Conservation (phyloP, 495 filamentous ascomycete species). For the Bacidia rubella region DNA sequence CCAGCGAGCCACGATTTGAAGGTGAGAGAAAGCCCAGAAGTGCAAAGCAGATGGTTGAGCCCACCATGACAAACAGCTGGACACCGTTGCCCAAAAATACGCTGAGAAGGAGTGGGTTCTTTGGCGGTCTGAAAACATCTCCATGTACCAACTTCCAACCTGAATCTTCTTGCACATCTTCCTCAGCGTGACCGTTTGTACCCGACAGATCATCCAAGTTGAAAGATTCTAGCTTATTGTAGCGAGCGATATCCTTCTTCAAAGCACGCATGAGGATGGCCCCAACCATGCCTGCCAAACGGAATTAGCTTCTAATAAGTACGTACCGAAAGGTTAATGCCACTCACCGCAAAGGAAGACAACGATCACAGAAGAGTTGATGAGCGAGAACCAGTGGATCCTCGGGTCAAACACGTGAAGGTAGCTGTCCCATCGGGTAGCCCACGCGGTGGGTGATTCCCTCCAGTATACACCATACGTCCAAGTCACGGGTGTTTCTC, state of each 20-base stretch:
- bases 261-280: constrained; percentile 78
- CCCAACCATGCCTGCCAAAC: constrained; percentile 49
- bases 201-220: constrained; percentile 72
- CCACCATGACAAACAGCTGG: constrained; percentile 95
- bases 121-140: constrained; percentile 86
- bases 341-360: constrained; percentile 59
- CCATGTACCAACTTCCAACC: constrained; percentile 98
- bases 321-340: not conserved
- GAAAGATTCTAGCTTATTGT: constrained; percentile 82
- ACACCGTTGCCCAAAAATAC: constrained; percentile 86
- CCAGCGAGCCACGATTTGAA: constrained; percentile 83
- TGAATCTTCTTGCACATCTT: constrained; percentile 92
- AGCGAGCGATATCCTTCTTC: constrained; percentile 86
- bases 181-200: constrained; percentile 59
- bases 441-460: constrained; percentile 69
- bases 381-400: constrained; percentile 96
- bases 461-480: constrained; percentile 87
- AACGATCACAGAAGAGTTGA: constrained; percentile 89
- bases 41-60: constrained; percentile 84
- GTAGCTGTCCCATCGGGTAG: constrained; percentile 96
- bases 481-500: constrained; percentile 59
- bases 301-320: not conserved
- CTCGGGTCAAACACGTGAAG: constrained; percentile 88
- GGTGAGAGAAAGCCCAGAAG: constrained; percentile 90
- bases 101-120: constrained; percentile 68